Percentiles rank a stretch among this genome's conserved stretches.
Conservation (phyloP, 306 rosid genomes). For the Myrica gale region DNA sequence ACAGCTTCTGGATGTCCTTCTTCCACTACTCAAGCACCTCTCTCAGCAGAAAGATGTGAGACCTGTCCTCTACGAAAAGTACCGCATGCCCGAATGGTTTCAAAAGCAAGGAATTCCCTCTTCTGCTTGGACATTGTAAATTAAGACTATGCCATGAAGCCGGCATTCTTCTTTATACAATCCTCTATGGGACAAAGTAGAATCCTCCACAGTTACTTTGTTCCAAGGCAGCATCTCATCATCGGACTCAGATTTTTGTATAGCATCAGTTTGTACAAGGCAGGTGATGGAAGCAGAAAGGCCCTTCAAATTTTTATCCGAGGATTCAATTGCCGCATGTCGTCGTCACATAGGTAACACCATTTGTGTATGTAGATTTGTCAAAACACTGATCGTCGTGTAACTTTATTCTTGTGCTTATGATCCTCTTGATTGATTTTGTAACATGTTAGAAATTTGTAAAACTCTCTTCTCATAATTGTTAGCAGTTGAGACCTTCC, state of each 20-base stretch:
- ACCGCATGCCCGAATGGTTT: constrained; percentile 96
- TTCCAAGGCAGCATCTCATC: constrained; percentile 23
- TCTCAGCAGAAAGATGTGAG: constrained; percentile 70
- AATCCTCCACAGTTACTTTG: constrained; percentile 15
- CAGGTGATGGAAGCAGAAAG: constrained; percentile 11
- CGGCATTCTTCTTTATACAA: constrained; percentile 26
- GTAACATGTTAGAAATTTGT: constrained; percentile 21
- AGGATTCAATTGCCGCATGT: constrained; percentile 10
- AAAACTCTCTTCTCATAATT: constrained; percentile 24
- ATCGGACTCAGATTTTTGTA: constrained; percentile 35
- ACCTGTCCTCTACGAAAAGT: constrained; percentile 63
- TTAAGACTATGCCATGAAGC: neutral
- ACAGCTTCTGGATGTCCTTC: constrained; percentile 86
- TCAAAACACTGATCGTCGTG: constrained; percentile 32
- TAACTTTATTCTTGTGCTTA: constrained; percentile 31
- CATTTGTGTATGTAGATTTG: constrained; percentile 35
- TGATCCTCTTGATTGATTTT: constrained; percentile 19
- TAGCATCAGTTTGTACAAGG: constrained; percentile 33
- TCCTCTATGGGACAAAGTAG: neutral
- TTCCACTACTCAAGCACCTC: constrained; percentile 82
- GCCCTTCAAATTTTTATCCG: constrained; percentile 1
- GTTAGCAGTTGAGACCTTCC: constrained; percentile 2
- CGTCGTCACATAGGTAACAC: constrained; percentile 9
- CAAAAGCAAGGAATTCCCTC: constrained; percentile 79
- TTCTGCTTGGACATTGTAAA: constrained; percentile 40